phyloP scores from a whole-genome alignment of 148 eudicot species.

The Fagopyrum tataricum region DNA sequence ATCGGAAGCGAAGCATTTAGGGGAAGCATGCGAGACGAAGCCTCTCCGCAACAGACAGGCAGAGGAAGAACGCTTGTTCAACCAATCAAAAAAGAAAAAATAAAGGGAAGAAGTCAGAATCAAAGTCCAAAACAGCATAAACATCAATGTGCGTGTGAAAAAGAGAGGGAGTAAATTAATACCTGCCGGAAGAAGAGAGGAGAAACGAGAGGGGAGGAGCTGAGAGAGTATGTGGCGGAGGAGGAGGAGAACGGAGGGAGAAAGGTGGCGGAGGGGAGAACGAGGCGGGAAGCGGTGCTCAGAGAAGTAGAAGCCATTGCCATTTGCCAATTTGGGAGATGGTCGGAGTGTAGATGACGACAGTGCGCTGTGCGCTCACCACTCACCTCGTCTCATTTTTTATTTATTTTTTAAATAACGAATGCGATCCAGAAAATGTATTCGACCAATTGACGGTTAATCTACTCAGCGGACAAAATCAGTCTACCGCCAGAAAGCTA shows the following conservation, averaged over 20 bases:
- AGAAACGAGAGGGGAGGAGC: slow-evolving; percentile 25
- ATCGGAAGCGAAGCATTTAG: slow-evolving; percentile 52
- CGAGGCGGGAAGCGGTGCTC: slow-evolving; percentile 21
- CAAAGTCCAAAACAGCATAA: neutral
- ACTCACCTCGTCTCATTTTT: slow-evolving; percentile 8
- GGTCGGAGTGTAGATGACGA: slow-evolving; percentile 5
- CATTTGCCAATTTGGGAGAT: neutral
- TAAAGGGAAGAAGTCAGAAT: neutral
- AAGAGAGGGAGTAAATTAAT: neutral
- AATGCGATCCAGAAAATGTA: no score
- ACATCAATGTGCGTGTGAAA: neutral
- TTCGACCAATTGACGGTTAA: no score
- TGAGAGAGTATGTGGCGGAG: slow-evolving; percentile 20
- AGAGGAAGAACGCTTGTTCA: slow-evolving; percentile 18
- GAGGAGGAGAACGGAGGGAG: slow-evolving; percentile 8
- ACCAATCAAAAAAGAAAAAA: neutral
- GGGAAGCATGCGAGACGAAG: slow-evolving; percentile 24
- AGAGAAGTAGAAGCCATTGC: slow-evolving; percentile 30
- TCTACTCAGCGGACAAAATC: no score
- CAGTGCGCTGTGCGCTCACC: slow-evolving; percentile 4
- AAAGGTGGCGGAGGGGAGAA: slow-evolving; percentile 14
- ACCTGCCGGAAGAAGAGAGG: slow-evolving; percentile 26
- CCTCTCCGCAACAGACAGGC: slow-evolving; percentile 19
- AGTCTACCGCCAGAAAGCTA: no score
- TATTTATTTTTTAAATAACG: neutral